Conservation (phyloP, 2,329 filamentous ascomycete species). For the Beauveria sp. region DNA sequence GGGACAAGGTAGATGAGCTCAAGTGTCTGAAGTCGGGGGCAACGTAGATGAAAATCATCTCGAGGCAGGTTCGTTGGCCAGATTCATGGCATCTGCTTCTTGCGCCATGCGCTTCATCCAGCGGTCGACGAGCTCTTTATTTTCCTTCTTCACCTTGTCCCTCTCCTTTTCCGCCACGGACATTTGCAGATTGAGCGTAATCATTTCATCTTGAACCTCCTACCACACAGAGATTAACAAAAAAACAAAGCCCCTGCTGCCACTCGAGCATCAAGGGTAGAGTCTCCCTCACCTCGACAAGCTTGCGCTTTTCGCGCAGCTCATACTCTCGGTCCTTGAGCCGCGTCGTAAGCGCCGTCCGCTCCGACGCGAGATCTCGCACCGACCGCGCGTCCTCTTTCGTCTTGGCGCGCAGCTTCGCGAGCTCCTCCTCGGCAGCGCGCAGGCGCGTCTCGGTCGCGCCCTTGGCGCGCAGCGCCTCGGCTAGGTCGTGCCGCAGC, state of each 20-base stretch:
- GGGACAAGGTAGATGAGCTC: too few species aligned
- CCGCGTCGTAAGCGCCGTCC: constrained; percentile 53
- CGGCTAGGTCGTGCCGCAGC: constrained; percentile 62
- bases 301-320: constrained; percentile 70
- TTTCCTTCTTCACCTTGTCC: constrained; percentile 69
- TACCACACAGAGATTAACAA: constrained; percentile 21
- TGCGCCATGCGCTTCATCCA: constrained; percentile 86
- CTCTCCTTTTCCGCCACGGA: constrained; percentile 75
- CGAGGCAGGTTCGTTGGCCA: constrained; percentile 41
- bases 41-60: not conserved
- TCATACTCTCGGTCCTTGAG: constrained; percentile 81
- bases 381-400: constrained; percentile 56
- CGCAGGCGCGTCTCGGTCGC: constrained; percentile 59
- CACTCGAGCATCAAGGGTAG: not conserved
- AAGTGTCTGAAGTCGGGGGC: not conserved
- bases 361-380: constrained; percentile 53
- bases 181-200: constrained; percentile 78
- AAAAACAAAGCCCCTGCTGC: too few species aligned
- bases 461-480: constrained; percentile 67
- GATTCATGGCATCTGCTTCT: constrained; percentile 84
- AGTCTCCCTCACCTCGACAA: constrained; percentile 55
- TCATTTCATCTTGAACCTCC: constrained; percentile 88
- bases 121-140: constrained; percentile 78
- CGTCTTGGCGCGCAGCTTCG: constrained; percentile 51
- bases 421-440: constrained; percentile 55